Base-by-base conservation (phyloP, 2,329 filamentous ascomycete genomes). In the Neodidymelliopsis sp. region DNA sequence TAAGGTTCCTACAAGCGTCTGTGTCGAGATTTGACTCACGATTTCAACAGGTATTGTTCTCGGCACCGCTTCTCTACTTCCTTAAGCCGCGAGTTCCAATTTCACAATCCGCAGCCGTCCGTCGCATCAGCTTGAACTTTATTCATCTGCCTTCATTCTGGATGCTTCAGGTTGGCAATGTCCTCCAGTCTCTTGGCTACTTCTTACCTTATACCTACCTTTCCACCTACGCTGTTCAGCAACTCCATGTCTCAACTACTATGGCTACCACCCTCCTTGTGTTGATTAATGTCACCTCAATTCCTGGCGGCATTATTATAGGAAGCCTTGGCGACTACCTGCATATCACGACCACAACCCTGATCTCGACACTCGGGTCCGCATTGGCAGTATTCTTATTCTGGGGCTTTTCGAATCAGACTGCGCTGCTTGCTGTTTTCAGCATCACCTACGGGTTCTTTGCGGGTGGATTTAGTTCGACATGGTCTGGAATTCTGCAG, bases 361-460 rank as follows among this genome's bases (percentile, higher is more conserved):
- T 75, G 1, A 61, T 77, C 0, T 76, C 74, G 0, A 73, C 74
- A 0, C 38, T 73, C 7, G 75, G 77, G 9, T 37, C 74, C 15
- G 68, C 62, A 1, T 9, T 75, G 2, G 71, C 75, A 1, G 66
- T 75, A 0, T 77, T 79, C 29, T 56, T 76, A 2, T 53, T 76
- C 22, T 82, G 79, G 78, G 77, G 77, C 0, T 57, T 79, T 3
- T 71, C 77, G 0, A 61, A 64, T 3, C 67, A 68, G 50, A 9
- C 71, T 54, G 49, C 55, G 1, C 46, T 67, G 0, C 56, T 82
- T 4, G 46, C 57, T 15, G 38, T 64, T 2, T 70, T 72, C 36
- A 53, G 53, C 15, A 41, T 63, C 13, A 52, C 59, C 1, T 77
- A 74, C 40, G 72, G 72, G 0, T 59, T 75, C 29, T 69, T 72